Base-by-base conservation (phyloP, 257 asterid species). In the Scutellaria galericulata region DNA sequence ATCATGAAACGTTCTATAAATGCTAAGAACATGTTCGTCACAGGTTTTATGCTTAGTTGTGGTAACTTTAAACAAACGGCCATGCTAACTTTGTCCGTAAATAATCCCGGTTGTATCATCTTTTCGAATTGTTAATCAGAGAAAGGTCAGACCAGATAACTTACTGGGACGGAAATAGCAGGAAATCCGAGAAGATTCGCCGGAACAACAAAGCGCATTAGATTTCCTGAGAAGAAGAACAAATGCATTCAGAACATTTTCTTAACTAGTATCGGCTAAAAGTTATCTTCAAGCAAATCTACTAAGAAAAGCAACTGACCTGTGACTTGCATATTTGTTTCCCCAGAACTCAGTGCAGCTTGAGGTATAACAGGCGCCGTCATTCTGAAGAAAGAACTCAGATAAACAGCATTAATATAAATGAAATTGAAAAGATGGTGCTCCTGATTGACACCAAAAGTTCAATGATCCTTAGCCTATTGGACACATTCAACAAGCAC, bases 111-210 rank as follows among this genome's bases (percentile, higher is more conserved):
- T 59, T 68, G 41, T 24, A 5, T 7, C 11, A 20, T 27, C 12
- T 11, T 20, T 58, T 8, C 24, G 24, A 76, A 35, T 46, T 70
- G 22, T 31, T 53, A 15, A 12, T 46, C 60, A 15, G 27, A 65
- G 5, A 12, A 52, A 11, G 14, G 42, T 40, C 24, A 53, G 66
- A 73, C 7, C 45, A 77, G 47, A 64, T 58, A 64, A 80, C 96
- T 94, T 80, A 95, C 99, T 10, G 98, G 99, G 14, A 90, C 85
- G 68, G 99, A 86, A 70, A 92, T 90, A 52, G 98, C 98, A 11
- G 98, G 99, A 86, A 95, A 78, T 48, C 99, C 99, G 0, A 92
- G 94, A 75, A 95, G 93, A 85, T 95, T 95, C 57, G 94, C 93
- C 10, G 93, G 55, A n/a, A 82, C 79, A 46, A 87, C 66, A 66